These are phyloP conservation scores for Rhododendron williamsianum DNA, from an alignment of 148 eudicot species.

Conservation along the genomic window DNA sequence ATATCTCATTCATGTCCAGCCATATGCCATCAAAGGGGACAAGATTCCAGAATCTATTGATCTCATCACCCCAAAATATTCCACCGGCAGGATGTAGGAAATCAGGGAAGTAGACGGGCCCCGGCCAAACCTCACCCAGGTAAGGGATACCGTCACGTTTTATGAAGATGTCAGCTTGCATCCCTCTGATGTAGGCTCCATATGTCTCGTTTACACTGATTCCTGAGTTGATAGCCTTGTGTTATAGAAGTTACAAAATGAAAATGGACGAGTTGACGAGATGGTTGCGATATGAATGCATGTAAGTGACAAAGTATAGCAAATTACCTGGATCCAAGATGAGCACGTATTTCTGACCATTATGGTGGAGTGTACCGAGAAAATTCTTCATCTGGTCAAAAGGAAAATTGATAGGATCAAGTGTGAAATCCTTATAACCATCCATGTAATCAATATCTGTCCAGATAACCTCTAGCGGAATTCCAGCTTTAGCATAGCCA, in stretches of 20 bases:
- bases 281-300: background rate
- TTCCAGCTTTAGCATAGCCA: constrained; percentile 48
- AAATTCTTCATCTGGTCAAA: constrained; percentile 49
- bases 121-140: constrained; percentile 82
- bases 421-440: constrained; percentile 70
- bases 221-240: constrained; percentile 29
- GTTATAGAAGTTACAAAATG: background rate
- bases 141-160: constrained; percentile 60
- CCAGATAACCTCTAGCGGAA: constrained; percentile 84
- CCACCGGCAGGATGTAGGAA: constrained; percentile 49
- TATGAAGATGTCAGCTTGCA: constrained; percentile 57
- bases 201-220: constrained; percentile 57
- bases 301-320: background rate
- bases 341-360: constrained; percentile 65
- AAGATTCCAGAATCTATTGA: constrained; percentile 38
- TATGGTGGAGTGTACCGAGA: constrained; percentile 50
- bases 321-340: constrained; percentile 82
- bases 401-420: constrained; percentile 74
- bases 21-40: constrained; percentile 79
- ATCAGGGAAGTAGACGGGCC: constrained; percentile 76
- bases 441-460: constrained; percentile 90
- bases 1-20: constrained; percentile 90
- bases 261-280: background rate
- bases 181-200: constrained; percentile 60
- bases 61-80: constrained; percentile 61